Conservation (phyloP, 192 early-diverging fungal genomes). For the Fimicolochytrium jonesii region DNA sequence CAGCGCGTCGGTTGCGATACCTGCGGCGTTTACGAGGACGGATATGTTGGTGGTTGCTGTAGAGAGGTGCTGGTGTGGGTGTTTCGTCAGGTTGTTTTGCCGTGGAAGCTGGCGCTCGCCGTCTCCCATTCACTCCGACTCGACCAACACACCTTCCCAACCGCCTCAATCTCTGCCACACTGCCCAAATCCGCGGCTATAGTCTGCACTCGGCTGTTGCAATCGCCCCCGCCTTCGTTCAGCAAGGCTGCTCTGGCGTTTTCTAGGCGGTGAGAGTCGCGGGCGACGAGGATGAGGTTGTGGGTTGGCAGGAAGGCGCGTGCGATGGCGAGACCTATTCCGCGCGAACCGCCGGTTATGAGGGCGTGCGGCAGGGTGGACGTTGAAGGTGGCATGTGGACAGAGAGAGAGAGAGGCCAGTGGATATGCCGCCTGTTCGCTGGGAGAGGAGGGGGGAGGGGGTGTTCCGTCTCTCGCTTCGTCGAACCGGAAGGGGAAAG, state of each 20-base stretch:
- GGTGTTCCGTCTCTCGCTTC: too few relatives aligned
- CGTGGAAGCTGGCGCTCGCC: too few relatives aligned
- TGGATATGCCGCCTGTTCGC: too few relatives aligned
- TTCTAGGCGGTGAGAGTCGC: not conserved
- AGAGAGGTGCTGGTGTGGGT: too few relatives aligned
- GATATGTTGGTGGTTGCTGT: too few relatives aligned
- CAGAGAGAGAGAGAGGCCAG: too few relatives aligned
- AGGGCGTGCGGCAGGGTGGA: not conserved
- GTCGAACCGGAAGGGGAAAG: too few relatives aligned
- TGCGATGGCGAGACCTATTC: conserved; percentile 4
- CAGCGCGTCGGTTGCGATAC: not conserved
- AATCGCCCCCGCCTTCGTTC: not conserved
- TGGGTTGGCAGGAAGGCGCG: not conserved
- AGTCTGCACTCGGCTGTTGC: not conserved
- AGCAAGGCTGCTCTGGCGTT: not conserved
- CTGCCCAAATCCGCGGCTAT: not conserved
- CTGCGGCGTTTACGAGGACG: not conserved
- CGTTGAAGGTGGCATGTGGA: not conserved
- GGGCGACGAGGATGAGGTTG: not conserved
- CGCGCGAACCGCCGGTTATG: not conserved
- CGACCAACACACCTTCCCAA: too few relatives aligned
- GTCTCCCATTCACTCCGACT: too few relatives aligned
- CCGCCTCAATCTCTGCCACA: not conserved
- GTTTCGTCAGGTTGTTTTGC: too few relatives aligned
- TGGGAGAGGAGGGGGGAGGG: too few relatives aligned